Evolutionary conservation across 495 filamentous ascomycete genomes (phyloP).

Genomic region (Penicillium herquei): DNA sequence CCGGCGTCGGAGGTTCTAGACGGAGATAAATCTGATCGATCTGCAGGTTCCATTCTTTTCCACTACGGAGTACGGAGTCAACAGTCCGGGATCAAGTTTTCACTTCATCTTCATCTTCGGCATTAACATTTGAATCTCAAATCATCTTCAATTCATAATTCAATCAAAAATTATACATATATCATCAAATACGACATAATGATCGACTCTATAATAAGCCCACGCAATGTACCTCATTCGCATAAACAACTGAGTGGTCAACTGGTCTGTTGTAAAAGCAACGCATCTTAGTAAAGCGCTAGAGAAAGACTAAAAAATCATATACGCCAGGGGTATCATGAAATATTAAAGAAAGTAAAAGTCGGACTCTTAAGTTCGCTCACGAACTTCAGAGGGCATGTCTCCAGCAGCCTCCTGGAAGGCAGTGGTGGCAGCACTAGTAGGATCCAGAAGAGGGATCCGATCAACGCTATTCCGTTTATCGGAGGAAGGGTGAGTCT

Average conservation of each 20-base stretch:
- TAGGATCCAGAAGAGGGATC: constrained; percentile 42
- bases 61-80: too few species aligned
- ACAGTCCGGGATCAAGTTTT: too few species aligned
- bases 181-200: too few species aligned
- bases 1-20: constrained; percentile 26
- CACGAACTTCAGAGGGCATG: constrained; percentile 19
- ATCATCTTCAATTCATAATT: too few species aligned
- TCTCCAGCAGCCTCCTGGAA: constrained; percentile 8
- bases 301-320: constrained; percentile 2
- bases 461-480: constrained; percentile 38
- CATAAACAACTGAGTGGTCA: too few species aligned
- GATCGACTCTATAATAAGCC: too few species aligned
- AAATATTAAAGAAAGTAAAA: constrained; percentile 8
- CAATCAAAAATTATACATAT: too few species aligned
- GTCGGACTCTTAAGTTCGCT: constrained; percentile 19
- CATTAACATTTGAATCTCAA: too few species aligned
- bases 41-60: not conserved
- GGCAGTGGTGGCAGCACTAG: constrained; percentile 25
- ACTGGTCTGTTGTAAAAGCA: not conserved
- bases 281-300: not conserved
- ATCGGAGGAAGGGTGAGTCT: constrained; percentile 15
- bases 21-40: not conserved
- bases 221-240: too few species aligned
- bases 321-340: constrained; percentile 19
- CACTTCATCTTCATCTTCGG: too few species aligned